Evolutionary conservation across 768 basidiomycete genomes (phyloP).

Genomic region (Phylloporus rhodoxanthus): DNA sequence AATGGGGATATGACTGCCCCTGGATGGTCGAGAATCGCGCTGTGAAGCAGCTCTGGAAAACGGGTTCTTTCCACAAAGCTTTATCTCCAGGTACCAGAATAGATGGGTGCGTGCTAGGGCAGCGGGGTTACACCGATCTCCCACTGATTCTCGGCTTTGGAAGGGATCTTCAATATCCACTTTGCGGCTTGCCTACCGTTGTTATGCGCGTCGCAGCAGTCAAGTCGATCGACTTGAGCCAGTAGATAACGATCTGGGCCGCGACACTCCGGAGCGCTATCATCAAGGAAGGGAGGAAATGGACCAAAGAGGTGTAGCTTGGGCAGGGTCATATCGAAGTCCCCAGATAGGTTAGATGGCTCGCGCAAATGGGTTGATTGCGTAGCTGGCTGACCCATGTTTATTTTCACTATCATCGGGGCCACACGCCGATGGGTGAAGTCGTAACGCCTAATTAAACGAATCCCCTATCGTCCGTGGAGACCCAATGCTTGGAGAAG

Average conservation of each 20-base stretch:
- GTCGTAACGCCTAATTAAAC: slow-evolving; percentile 2
- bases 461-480: background rate
- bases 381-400: slow-evolving; percentile 7
- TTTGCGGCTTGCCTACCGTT: slow-evolving; percentile 16
- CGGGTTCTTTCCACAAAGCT: slow-evolving; percentile 18
- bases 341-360: slow-evolving; percentile 9
- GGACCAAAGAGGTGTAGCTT: slow-evolving; percentile 10
- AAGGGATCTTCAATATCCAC: slow-evolving; percentile 15
- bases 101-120: background rate
- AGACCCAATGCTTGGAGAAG: background rate
- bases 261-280: slow-evolving; percentile 9
- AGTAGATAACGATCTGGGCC: slow-evolving; percentile 1
- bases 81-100: background rate
- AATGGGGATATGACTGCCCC: slow-evolving; percentile 16
- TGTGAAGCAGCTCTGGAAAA: slow-evolving; percentile 16
- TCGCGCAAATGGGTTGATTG: slow-evolving; percentile 8
- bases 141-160: background rate
- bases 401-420: slow-evolving; percentile 4
- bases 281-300: slow-evolving; percentile 3
- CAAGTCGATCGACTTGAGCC: slow-evolving; percentile 5
- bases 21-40: slow-evolving; percentile 23
- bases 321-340: slow-evolving; percentile 7
- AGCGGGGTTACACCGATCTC: background rate
- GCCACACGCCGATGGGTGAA: background rate
- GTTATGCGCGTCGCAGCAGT: slow-evolving; percentile 6